Base-by-base conservation (phyloP, 306 rosid genomes). In the Ochetophila trinervis region DNA sequence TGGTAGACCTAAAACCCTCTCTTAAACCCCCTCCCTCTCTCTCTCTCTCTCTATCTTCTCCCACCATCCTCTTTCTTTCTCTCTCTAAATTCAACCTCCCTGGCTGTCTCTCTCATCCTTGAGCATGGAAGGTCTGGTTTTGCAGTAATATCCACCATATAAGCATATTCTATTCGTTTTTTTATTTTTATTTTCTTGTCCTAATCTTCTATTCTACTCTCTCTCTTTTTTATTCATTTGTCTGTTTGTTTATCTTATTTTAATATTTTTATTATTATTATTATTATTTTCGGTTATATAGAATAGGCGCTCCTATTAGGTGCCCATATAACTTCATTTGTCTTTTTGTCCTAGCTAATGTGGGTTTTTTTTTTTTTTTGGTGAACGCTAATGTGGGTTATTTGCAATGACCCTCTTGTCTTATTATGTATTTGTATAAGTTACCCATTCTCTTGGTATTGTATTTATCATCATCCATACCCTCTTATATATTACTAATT, bases 1-100 rank as follows among this genome's bases (percentile, higher is more conserved):
- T 75, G 88, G 89, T 88, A 65, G 69, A 83, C 76, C 83, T 74
- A 64, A 77, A 79, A 71, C 68, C 81, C 78, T 78, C 74, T 42
- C 83, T 63, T 71, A 80, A 78, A 72, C 82, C 86, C 70, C 55
- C 60, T 36, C 44, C 47, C n/a, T n/a, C n/a, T n/a, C n/a, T n/a
- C 24, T 45, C 59, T 18, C 35, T 56, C 44, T 63, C 66, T 63
- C 60, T 62, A 13, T 66, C 52, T 30, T 66, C 61, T 62, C 48
- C 54, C 54, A 50, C 54, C 54, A 18, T 50, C 8, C 54, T 50
- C 54, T 63, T 8, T 42, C 60, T 65, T 27, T 44, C 44, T 30
- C 51, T 55, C n/a, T 32, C 65, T 21, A 56, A 44, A 69, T 60
- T 69, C 53, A 23, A 18, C 20, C 54, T 51, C 44, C 51, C 8